Percentiles rank a stretch among this genome's conserved stretches.
phyloP scores from a whole-genome alignment of 441 rosid genomes.

The Gossypium gossypioides region DNA sequence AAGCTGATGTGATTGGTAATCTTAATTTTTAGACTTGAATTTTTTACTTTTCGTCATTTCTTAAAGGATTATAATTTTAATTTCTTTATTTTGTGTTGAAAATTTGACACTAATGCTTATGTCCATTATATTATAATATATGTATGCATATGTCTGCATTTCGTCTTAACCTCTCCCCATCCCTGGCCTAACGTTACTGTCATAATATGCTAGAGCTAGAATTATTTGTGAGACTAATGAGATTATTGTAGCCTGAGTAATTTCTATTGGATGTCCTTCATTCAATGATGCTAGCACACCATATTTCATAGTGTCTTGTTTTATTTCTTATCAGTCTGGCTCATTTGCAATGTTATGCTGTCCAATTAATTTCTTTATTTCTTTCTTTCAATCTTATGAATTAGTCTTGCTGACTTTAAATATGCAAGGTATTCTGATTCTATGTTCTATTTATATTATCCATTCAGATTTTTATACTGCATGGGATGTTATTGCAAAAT shows the following conservation, averaged over 20 bases:
- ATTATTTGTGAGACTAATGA: background rate
- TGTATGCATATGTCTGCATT: background rate
- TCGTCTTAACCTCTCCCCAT: background rate
- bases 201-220: background rate
- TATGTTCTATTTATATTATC: conserved; percentile 9
- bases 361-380: background rate
- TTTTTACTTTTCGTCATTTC: background rate
- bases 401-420: conserved; percentile 3
- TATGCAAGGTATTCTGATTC: conserved; percentile 6
- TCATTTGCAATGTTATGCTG: background rate
- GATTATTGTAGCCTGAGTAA: background rate
- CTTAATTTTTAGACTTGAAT: conserved; percentile 12
- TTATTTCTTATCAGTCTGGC: background rate
- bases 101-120: background rate
- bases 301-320: background rate
- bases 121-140: background rate
- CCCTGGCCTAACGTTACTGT: background rate
- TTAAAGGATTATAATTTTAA: background rate
- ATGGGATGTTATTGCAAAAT: conserved; percentile 72
- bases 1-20: conserved; percentile 91
- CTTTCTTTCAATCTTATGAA: background rate
- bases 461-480: conserved; percentile 87
- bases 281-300: background rate
- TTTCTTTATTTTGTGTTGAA: background rate
- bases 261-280: background rate